These are phyloP conservation scores for Trichoderma erinaceum DNA, from an alignment of 495 filamentous ascomycete species.

Conservation along the genomic window DNA sequence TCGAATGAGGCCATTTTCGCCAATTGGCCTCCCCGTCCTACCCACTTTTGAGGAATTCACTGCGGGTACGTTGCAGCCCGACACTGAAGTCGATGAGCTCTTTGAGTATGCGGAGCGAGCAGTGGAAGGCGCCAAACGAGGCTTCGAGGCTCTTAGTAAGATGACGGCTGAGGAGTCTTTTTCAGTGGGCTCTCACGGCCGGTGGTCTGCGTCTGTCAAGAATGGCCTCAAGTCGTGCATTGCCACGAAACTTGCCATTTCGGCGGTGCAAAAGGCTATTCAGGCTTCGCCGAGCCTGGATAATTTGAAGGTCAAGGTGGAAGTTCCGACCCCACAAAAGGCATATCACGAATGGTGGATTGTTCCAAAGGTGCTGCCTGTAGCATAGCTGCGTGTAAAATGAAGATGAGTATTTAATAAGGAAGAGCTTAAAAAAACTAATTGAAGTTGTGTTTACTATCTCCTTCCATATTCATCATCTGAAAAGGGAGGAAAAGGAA, in stretches of 20 bases:
- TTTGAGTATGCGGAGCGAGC: conserved; percentile 56
- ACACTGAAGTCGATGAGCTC: conserved; percentile 35
- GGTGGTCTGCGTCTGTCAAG: conserved; percentile 54
- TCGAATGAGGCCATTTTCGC: conserved; percentile 82
- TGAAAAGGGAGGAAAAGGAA: not conserved
- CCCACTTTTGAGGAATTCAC: conserved; percentile 58
- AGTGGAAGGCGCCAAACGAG: conserved; percentile 55
- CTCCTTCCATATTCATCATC: not conserved
- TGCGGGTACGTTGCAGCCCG: conserved; percentile 31
- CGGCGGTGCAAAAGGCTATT: conserved; percentile 46
- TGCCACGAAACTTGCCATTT: conserved; percentile 56
- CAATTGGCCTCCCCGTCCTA: conserved; percentile 64
- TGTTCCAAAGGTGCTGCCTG: conserved; percentile 54
- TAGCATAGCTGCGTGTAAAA: conserved; percentile 11
- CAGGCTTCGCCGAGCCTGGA: conserved; percentile 21
- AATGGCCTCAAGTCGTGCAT: conserved; percentile 60
- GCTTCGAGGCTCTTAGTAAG: conserved; percentile 55
- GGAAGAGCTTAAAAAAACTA: not conserved
- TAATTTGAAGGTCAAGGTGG: conserved; percentile 39
- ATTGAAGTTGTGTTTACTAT: not conserved
- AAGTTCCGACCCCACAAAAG: conserved; percentile 49
- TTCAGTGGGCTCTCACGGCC: conserved; percentile 44
- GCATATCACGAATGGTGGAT: conserved; percentile 73
- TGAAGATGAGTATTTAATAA: not conserved
- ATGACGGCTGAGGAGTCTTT: conserved; percentile 42